Conservation (phyloP, 1,284 basidiomycete species). For the Abortiporus biennis region DNA sequence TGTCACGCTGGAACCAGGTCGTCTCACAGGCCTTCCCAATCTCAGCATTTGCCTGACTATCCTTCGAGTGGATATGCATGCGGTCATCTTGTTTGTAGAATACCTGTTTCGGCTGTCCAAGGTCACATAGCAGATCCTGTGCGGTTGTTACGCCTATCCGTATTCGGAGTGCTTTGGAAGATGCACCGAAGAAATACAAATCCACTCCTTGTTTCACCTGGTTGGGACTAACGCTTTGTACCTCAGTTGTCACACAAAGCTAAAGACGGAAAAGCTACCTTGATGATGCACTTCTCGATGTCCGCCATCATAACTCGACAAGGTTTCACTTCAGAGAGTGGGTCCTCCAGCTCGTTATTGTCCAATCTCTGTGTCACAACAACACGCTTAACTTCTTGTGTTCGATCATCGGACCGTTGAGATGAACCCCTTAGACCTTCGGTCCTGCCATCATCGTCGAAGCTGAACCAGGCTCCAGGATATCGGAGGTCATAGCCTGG, state of each 20-base stretch:
- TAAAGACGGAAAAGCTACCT: constrained; percentile 34
- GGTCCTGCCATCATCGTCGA: constrained; percentile 57
- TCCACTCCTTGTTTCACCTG: constrained; percentile 68
- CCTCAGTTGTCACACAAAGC: constrained; percentile 3
- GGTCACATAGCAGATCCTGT: constrained; percentile 73
- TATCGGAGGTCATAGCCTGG: constrained; percentile 72
- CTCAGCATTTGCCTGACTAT: constrained; percentile 32
- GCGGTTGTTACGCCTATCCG: constrained; percentile 76
- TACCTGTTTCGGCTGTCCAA: constrained; percentile 73
- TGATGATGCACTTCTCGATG: constrained; percentile 56
- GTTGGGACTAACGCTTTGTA: constrained; percentile 1
- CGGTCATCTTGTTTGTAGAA: constrained; percentile 87
- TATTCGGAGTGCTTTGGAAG: constrained; percentile 48
- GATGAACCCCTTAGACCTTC: constrained; percentile 41
- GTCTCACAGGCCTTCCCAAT: constrained; percentile 26
- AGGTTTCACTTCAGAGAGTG: constrained; percentile 59
- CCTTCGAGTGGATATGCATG: constrained; percentile 71
- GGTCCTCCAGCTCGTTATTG: constrained; percentile 52
- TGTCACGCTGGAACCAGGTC: not conserved
- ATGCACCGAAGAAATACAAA: constrained; percentile 58
- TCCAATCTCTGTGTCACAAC: constrained; percentile 61
- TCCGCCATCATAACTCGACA: constrained; percentile 67
- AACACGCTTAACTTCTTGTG: constrained; percentile 72
- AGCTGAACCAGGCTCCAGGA: constrained; percentile 80
- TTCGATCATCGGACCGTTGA: constrained; percentile 47